Evolutionary conservation across 768 basidiomycete species (phyloP), one percentile per base, ranked within the genome.

Genomic region (Pleurotus djamor): DNA sequence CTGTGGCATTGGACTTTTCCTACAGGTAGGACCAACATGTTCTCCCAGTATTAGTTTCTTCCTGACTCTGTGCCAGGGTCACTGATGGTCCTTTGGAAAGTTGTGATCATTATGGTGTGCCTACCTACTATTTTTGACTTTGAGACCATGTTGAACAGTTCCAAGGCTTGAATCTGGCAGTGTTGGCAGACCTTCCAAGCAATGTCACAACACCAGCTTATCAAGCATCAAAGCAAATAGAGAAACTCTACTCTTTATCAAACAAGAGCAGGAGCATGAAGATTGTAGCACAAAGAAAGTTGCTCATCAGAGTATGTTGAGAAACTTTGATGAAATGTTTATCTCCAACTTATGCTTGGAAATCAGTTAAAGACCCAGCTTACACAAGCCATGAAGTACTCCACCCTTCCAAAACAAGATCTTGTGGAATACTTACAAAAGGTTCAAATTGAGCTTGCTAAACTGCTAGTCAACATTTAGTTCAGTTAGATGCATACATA

Each of bases 101-200:
- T 33, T 63, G 77, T 32, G 79, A 77, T n/a, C 89, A 93, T 68
- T 94, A 94, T 65, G 92, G 92, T 91, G 48, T 63, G 63, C 61
- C 21, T 17, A 16, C 32, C 10, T 54, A 16, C 7, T 16, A 58
- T 59, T 21, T 32, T 57, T 13, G 59, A 45, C 43, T n/a, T 57
- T 21, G 6, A 12, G 37, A n/a, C 3, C 41, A 16, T 5, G 3
- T 57, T 28, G n/a, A 57, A 21, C 32, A 17, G 16, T 13, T 37
- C 37, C 21, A 62, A 96, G 96, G 96, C 2, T 76, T 99, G 9
- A 91, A 97, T 64, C 82, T 98, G 32, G 95, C 96, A 10, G 84
- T 85, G 49, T 80, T 96, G 4, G 95, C 94, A 0, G 93, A 95
- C 66, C 77, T 99, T 0, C 96, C 96, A 0, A 62, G 70, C 0